A percentile compares a stretch with the other conserved stretches of the same genome.
Evolutionary conservation across 2,329 filamentous ascomycete species (phyloP).

Genomic region (Aspergillus thermomutatus): DNA sequence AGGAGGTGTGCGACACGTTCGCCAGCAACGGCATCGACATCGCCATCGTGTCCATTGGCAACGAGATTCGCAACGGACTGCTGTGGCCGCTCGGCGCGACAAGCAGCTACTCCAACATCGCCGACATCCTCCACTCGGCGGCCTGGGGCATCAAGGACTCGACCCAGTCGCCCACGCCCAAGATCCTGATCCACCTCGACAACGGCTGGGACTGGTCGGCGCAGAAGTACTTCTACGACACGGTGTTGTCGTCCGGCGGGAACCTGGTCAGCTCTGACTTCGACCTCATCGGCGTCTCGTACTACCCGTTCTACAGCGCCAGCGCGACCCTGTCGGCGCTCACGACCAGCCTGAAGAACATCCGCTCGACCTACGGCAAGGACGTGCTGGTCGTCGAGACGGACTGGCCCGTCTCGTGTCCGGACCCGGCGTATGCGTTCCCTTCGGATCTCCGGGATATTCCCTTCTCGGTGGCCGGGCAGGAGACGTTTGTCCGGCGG

Average conservation of each 20-base stretch:
- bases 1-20: conserved; percentile 60
- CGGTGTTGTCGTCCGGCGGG: conserved; percentile 51
- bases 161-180: conserved; percentile 53
- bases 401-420: conserved; percentile 66
- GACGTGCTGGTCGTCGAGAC: conserved; percentile 67
- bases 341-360: conserved; percentile 53
- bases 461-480: conserved; percentile 61
- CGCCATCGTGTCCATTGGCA: conserved; percentile 66
- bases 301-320: conserved; percentile 68
- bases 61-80: conserved; percentile 67
- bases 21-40: conserved; percentile 53
- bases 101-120: conserved; percentile 57
- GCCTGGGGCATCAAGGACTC: conserved; percentile 64
- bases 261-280: conserved; percentile 53
- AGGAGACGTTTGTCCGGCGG: conserved; percentile 59
- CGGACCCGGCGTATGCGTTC: conserved; percentile 56
- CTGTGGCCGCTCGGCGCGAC: conserved; percentile 63
- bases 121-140: conserved; percentile 61
- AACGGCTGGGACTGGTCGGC: conserved; percentile 70
- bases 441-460: conserved; percentile 59
- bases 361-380: conserved; percentile 63
- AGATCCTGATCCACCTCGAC: conserved; percentile 72
- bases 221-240: conserved; percentile 64
- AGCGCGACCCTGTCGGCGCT: conserved; percentile 58
- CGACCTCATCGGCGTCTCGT: conserved; percentile 69